Evolutionary conservation across 257 asterid species (phyloP).

Genomic region (Euphrasia confusa): DNA sequence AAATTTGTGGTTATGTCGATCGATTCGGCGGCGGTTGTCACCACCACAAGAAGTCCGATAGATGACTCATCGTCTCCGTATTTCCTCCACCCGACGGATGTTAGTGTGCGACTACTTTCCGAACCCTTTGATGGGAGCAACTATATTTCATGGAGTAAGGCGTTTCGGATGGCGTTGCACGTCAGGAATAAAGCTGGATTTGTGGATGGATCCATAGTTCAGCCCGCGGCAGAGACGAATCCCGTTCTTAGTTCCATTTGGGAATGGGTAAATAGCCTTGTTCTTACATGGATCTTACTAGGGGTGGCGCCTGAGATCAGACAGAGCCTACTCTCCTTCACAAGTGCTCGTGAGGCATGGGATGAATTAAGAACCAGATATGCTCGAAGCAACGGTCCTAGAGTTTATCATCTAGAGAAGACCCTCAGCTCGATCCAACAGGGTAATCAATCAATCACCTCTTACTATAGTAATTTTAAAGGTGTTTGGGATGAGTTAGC

Average conservation of each 20-base stretch:
- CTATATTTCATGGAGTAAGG: background rate
- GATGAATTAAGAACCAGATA: background rate
- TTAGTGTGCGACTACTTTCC: no score
- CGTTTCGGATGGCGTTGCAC: background rate
- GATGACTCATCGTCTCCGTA: no score
- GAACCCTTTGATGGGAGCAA: background rate
- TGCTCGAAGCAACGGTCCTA: background rate
- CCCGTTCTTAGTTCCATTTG: background rate
- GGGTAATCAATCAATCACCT: background rate
- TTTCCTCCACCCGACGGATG: background rate
- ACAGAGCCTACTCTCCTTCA: background rate
- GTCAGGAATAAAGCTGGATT: background rate
- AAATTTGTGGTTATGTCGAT: no score
- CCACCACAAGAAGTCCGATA: no score
- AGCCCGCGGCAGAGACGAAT: background rate
- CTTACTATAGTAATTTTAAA: background rate
- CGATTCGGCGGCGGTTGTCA: no score
- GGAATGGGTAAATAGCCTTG: background rate
- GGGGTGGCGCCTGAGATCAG: background rate
- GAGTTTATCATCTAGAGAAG: background rate
- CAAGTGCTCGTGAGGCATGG: background rate
- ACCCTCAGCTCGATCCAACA: background rate
- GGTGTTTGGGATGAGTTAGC: background rate
- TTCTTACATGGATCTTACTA: no score
- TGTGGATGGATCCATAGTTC: background rate